phyloP scores from a whole-genome alignment of 2,329 filamentous ascomycete species.

The Colletotrichum echinochloae region DNA sequence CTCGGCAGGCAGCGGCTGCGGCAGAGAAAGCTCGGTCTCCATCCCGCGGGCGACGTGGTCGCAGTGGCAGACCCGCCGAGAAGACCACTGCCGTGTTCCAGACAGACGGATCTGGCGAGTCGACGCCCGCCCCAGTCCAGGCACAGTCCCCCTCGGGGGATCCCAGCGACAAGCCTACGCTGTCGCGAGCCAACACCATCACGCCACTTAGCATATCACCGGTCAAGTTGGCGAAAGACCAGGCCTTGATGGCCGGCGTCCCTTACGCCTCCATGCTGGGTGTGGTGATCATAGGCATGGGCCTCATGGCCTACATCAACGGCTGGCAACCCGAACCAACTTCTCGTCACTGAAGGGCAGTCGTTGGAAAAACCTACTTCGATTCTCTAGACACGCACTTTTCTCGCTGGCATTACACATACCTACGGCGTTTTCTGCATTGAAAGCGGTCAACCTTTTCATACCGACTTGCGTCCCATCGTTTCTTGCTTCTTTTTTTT shows the following conservation, averaged over 20 bases:
- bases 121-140: constrained; percentile 36
- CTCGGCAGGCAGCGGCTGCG: constrained; percentile 56
- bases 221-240: constrained; percentile 57
- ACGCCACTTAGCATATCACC: constrained; percentile 57
- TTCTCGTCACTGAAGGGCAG: constrained; percentile 47
- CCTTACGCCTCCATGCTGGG: constrained; percentile 87
- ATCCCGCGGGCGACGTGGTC: constrained; percentile 45
- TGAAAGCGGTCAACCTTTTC: constrained; percentile 37
- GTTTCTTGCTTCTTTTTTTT: constrained; percentile 17
- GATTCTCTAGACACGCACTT: constrained; percentile 32
- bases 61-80: constrained; percentile 30
- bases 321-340: constrained; percentile 73
- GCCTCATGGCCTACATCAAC: constrained; percentile 88
- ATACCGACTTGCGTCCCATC: constrained; percentile 21
- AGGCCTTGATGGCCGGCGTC: constrained; percentile 66
- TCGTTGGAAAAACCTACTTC: constrained; percentile 1
- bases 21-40: constrained; percentile 56
- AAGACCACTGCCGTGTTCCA: constrained; percentile 16
- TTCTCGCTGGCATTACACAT: constrained; percentile 35
- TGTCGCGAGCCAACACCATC: constrained; percentile 63
- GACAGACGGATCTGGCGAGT: constrained; percentile 15
- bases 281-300: constrained; percentile 84
- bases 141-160: constrained; percentile 48
- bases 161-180: constrained; percentile 54
- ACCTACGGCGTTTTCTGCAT: constrained; percentile 38